These are phyloP conservation scores for Yamadazyma dushanensis DNA, from an alignment of 1,139 yeast species.

Conservation along the genomic window DNA sequence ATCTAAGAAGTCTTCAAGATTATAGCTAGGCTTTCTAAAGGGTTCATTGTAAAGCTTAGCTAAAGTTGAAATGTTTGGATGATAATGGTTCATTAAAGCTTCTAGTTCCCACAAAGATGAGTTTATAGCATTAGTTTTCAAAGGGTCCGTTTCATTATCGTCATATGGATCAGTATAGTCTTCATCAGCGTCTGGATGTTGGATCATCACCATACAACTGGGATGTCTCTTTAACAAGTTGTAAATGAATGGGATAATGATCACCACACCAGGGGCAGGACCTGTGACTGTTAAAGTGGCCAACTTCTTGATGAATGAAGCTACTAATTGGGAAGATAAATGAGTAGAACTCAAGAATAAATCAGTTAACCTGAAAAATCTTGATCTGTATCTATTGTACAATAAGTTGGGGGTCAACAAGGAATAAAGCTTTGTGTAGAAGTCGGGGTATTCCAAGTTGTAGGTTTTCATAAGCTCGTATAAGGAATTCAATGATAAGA, in stretches of 20 bases:
- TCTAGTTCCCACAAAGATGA: constrained; percentile 94
- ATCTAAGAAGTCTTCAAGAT: constrained; percentile 91
- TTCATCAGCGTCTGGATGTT: constrained; percentile 38
- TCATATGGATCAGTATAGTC: constrained; percentile 68
- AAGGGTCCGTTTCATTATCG: constrained; percentile 65
- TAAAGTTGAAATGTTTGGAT: constrained; percentile 91
- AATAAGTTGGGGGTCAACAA: constrained; percentile 72
- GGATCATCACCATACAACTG: constrained; percentile 87
- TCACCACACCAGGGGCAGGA: constrained; percentile 87
- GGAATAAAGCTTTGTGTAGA: constrained; percentile 78
- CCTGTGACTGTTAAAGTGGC: constrained; percentile 76
- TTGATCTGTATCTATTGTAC: constrained; percentile 77
- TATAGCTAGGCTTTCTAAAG: constrained; percentile 81
- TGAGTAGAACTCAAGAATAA: constrained; percentile 86
- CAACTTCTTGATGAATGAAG: constrained; percentile 83
- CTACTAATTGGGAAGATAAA: constrained; percentile 77
- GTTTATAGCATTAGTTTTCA: constrained; percentile 72
- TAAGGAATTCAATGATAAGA: constrained; percentile 82
- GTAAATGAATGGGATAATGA: constrained; percentile 86
- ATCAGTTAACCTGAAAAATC: constrained; percentile 87
- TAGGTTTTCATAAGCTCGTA: constrained; percentile 80
- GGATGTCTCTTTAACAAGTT: constrained; percentile 90
- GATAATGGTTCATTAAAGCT: constrained; percentile 81
- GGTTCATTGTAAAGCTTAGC: constrained; percentile 90
- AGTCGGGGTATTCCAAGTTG: constrained; percentile 91